Percentiles rank a stretch among this genome's conserved stretches.
These are phyloP conservation scores for Zoysia pacifica DNA, from an alignment of 176 grass and related monocot species.

Conservation along the genomic window DNA sequence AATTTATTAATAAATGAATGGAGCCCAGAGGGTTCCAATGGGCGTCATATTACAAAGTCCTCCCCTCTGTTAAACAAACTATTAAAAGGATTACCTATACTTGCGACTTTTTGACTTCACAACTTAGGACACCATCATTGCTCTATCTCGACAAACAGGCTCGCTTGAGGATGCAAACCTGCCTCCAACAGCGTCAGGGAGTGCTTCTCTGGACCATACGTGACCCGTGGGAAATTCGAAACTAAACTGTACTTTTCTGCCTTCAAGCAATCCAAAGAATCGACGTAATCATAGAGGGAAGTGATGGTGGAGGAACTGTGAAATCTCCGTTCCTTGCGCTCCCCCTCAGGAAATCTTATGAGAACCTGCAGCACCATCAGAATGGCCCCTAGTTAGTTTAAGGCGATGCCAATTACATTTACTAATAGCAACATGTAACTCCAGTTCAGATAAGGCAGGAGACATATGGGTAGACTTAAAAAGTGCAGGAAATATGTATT, in stretches of 20 bases:
- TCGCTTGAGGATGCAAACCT: conserved; percentile 92
- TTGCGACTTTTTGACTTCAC: conserved; percentile 27
- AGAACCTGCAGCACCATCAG: conserved; percentile 69
- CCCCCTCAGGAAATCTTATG: conserved; percentile 85
- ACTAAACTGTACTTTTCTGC: conserved; percentile 87
- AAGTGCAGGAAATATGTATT: neutral
- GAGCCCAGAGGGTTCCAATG: neutral
- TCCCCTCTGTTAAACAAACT: conserved; percentile 40
- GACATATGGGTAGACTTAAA: neutral
- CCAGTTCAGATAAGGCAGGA: neutral
- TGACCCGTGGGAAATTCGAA: conserved; percentile 85
- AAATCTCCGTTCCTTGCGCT: conserved; percentile 94
- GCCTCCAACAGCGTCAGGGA: conserved; percentile 80
- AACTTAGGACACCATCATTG: conserved; percentile 52
- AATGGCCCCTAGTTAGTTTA: conserved; percentile 12
- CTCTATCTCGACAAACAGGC: conserved; percentile 86
- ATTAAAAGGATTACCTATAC: conserved; percentile 48
- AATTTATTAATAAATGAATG: conserved; percentile 49
- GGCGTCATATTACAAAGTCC: conserved; percentile 42
- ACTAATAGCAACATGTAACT: neutral
- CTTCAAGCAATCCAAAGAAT: conserved; percentile 91
- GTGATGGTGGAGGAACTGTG: conserved; percentile 57
- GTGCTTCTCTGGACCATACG: conserved; percentile 78
- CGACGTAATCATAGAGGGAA: conserved; percentile 80
- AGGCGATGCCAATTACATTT: neutral